Base-by-base conservation (phyloP, 176 grass and related monocot genomes). In the Saccharum spontaneum region DNA sequence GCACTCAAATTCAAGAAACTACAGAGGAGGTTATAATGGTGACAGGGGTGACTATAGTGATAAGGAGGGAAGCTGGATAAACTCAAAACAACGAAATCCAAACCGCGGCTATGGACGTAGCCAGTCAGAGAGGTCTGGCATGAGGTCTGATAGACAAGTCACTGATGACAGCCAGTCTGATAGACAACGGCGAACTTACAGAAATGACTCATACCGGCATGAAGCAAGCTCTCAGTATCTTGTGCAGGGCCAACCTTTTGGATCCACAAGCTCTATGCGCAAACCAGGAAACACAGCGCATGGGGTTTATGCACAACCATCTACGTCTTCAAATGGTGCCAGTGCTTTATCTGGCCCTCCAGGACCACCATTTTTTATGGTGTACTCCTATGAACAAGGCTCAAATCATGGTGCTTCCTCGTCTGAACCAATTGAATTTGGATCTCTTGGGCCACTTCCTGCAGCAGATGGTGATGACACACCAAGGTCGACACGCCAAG, bases 51-150 rank as follows among this genome's bases (percentile, higher is more conserved):
- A 91, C 68, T 81, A 86, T 79, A 68, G 66, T 69, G 89, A 93
- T 57, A 98, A 63, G 83, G 95, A 97, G 88, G 92, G 86, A 86
- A 92, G 88, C 37, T 97, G 90, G 90, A 82, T 86, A 64, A 91
- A 66, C 79, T 84, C 90, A 55, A 97, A 88, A 80, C 87, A 89
- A 79, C 78, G 87, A 55, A 86, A 84, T 85, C 49, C 86, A 55
- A 89, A 86, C 60, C 87, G 84, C 22, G 81, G 69, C 61, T 90
- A 93, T 76, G 87, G 86, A 31, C 89, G 88, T 57, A 79, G 49
- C 71, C 90, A 92, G 73, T 70, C 89, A 44, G 95, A 97, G 67
- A 97, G 90, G 82, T 75, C 86, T 23, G 80, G 75, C 72, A 49
- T 86, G 31, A 83, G 86, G 69, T 79, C 73, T 78, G 78, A 92